A percentile compares a stretch with the other conserved stretches of the same genome.
Evolutionary conservation across 75 land plant genomes (phyloP).

Genomic region (Picea glauca): DNA sequence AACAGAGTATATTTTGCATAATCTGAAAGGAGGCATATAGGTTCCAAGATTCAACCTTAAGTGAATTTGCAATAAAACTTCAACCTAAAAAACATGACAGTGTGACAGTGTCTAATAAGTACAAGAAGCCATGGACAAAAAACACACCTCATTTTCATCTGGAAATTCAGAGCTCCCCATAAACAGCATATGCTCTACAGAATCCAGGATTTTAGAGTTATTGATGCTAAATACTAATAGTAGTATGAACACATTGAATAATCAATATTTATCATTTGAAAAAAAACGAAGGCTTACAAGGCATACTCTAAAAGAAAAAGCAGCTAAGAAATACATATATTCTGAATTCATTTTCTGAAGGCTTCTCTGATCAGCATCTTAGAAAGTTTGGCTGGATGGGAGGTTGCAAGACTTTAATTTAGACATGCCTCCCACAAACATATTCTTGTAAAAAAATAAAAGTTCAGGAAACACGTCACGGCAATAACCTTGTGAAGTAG

Average conservation of each 20-base stretch:
- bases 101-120: neutral
- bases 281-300: too few species aligned
- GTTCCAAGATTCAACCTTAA: neutral
- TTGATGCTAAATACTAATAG: neutral
- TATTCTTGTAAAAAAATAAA: neutral
- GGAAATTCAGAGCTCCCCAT: constrained; percentile 95
- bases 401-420: neutral
- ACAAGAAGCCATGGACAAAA: neutral
- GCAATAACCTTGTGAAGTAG: neutral
- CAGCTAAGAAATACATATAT: neutral
- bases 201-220: neutral
- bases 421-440: neutral
- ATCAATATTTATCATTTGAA: neutral
- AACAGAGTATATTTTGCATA: neutral
- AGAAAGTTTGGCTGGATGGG: neutral
- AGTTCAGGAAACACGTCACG: neutral
- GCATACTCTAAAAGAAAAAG: too few species aligned
- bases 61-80: neutral
- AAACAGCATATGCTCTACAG: constrained; percentile 97
- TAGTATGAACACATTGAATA: neutral
- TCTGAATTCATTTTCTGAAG: neutral
- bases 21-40: neutral
- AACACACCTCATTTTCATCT: constrained; percentile 89
- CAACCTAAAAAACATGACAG: neutral
- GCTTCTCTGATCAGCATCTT: neutral